Conservation (phyloP, 2,329 filamentous ascomycete genomes). For the Davidsoniella virescens region DNA sequence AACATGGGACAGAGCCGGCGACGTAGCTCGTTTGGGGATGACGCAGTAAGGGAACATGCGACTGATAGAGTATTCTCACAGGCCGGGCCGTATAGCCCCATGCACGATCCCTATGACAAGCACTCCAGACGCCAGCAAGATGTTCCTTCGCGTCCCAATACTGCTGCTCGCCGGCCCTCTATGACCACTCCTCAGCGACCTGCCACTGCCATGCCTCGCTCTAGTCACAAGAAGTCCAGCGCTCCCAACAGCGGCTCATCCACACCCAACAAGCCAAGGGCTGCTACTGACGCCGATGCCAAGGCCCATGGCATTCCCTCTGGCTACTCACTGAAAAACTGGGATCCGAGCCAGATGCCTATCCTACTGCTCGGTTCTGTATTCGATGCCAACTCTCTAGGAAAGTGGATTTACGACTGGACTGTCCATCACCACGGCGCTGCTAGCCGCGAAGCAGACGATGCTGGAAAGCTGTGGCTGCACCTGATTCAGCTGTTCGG, state of each 20-base stretch:
- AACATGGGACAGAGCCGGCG: conserved; percentile 2
- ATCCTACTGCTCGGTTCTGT: conserved; percentile 90
- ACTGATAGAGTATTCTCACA: conserved; percentile 13
- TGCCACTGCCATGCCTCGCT: conserved; percentile 33
- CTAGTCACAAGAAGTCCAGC: conserved; percentile 23
- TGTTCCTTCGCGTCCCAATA: conserved; percentile 23
- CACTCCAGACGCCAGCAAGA: conserved; percentile 1
- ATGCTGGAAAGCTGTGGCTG: conserved; percentile 90
- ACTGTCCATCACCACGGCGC: conserved; percentile 81
- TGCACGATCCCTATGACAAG: conserved; percentile 9
- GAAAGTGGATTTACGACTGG: conserved; percentile 99
- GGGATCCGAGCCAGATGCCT: conserved; percentile 86
- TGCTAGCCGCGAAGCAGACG: conserved; percentile 68
- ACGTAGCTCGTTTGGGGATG: conserved; percentile 12
- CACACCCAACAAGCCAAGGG: conserved; percentile 16
- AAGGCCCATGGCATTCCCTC: conserved; percentile 58
- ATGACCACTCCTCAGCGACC: conserved; percentile 35
- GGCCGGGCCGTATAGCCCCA: conserved; percentile 10
- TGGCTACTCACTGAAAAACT: conserved; percentile 94
- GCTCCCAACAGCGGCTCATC: conserved; percentile 16
- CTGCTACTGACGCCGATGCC: conserved; percentile 43
- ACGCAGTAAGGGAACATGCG: conserved; percentile 9
- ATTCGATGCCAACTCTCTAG: conserved; percentile 91
- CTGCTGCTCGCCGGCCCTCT: conserved; percentile 30
- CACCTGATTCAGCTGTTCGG: conserved; percentile 84